Evolutionary conservation across 192 early-diverging fungal genomes (phyloP).

Genomic region (Gigaspora rosea): DNA sequence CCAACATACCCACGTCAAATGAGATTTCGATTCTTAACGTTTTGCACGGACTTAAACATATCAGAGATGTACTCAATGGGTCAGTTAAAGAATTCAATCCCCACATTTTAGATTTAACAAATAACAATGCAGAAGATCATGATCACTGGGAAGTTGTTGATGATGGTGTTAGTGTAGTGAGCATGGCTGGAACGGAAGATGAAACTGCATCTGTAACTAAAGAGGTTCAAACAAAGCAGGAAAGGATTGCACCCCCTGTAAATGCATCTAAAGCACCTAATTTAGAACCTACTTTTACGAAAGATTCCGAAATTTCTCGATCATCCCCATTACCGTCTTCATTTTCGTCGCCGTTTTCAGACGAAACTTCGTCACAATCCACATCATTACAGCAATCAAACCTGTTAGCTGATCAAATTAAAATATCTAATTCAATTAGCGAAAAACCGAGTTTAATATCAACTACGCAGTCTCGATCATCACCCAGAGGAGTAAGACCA

Average conservation of each 20-base stretch:
- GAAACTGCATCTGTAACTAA: conserved; percentile 19
- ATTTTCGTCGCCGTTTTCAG: neutral
- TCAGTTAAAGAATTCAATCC: conserved; percentile 48
- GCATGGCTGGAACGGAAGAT: conserved; percentile 27
- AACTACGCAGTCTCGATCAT: neutral
- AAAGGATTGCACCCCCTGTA: neutral
- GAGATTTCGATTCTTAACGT: conserved; percentile 45
- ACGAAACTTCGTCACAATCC: neutral
- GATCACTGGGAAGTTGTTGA: conserved; percentile 35
- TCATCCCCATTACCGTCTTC: neutral
- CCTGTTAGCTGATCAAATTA: neutral
- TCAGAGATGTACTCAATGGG: conserved; percentile 53
- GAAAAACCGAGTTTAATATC: neutral
- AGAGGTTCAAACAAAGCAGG: conserved; percentile 14
- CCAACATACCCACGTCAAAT: conserved; percentile 31
- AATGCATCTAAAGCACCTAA: neutral
- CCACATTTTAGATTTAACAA: conserved; percentile 31
- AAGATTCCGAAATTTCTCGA: neutral
- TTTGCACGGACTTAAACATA: conserved; percentile 54
- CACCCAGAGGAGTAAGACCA: neutral
- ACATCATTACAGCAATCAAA: neutral
- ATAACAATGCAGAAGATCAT: conserved; percentile 26
- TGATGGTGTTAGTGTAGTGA: conserved; percentile 30
- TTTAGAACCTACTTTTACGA: neutral
- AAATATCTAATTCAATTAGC: neutral